A percentile compares a stretch with the other conserved stretches of the same genome.
phyloP scores from a whole-genome alignment of 2,329 filamentous ascomycete genomes.

The Colletotrichum echinochloae region DNA sequence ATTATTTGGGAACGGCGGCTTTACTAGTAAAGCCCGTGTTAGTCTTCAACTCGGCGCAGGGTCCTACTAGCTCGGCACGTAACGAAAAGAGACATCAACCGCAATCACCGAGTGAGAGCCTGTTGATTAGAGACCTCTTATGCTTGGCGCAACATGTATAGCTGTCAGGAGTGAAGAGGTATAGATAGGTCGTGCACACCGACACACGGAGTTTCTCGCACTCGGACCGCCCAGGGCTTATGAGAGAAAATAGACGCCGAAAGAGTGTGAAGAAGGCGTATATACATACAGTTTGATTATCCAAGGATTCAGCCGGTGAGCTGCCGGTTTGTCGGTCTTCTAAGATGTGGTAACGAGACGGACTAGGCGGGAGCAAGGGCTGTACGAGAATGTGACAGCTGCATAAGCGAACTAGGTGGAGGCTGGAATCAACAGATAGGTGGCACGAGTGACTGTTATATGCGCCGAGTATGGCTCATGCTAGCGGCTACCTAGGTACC shows the following conservation, averaged over 20 bases:
- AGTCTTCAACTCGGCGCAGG: slow-evolving; percentile 23
- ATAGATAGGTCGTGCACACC: slow-evolving; percentile 28
- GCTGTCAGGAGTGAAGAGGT: slow-evolving; percentile 29
- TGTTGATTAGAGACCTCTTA: slow-evolving; percentile 25
- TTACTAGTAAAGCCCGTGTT: slow-evolving; percentile 35
- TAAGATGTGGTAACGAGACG: not conserved
- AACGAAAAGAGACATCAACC: slow-evolving; percentile 15
- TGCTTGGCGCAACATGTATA: slow-evolving; percentile 33
- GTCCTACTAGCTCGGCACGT: slow-evolving; percentile 28
- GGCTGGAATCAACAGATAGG: not conserved
- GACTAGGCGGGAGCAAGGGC: slow-evolving; percentile 3
- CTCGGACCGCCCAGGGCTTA: not conserved
- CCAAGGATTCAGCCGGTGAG: slow-evolving; percentile 3
- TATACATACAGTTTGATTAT: not conserved
- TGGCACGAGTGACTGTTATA: slow-evolving; percentile 33
- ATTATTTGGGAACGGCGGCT: slow-evolving; percentile 25
- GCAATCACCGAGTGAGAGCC: slow-evolving; percentile 7
- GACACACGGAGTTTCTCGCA: slow-evolving; percentile 9
- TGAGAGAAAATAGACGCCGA: not conserved
- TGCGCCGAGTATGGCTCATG: slow-evolving; percentile 12
- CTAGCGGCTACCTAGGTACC: too few relatives aligned
- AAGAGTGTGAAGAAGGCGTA: not conserved
- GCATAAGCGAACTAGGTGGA: slow-evolving; percentile 8
- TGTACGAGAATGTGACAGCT: slow-evolving; percentile 16
- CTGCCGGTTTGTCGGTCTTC: slow-evolving; percentile 3